Evolutionary conservation across 495 filamentous ascomycete genomes (phyloP).

Genomic region (Talaromyces nanjingensis): DNA sequence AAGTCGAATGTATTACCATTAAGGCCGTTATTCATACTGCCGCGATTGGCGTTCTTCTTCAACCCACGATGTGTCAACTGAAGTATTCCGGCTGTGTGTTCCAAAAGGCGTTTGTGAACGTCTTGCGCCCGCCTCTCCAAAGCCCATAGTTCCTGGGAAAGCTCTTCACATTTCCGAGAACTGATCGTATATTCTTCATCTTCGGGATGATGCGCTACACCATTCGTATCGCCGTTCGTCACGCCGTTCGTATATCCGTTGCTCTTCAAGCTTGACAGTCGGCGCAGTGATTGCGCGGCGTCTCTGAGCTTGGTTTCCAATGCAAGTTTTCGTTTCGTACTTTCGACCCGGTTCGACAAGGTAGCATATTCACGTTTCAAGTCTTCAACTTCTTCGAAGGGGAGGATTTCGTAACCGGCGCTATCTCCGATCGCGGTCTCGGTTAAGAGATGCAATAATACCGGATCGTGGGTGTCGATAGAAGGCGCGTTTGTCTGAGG

Average conservation of each 20-base stretch:
- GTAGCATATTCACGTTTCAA: conserved; percentile 77
- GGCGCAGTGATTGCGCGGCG: conserved; percentile 77
- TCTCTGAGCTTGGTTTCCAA: conserved; percentile 91
- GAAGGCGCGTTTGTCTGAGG: conserved; percentile 30
- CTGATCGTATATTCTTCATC: conserved; percentile 70
- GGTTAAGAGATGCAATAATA: conserved; percentile 77
- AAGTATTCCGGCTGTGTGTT: conserved; percentile 86
- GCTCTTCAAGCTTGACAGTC: conserved; percentile 57
- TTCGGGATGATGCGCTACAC: conserved; percentile 38
- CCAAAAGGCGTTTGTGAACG: conserved; percentile 64
- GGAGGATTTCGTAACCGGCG: conserved; percentile 72
- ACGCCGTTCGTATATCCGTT: conserved; percentile 37
- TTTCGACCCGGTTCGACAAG: conserved; percentile 67
- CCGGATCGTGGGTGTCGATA: conserved; percentile 47
- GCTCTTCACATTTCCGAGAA: conserved; percentile 75
- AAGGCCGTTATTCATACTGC: conserved; percentile 10
- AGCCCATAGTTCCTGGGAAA: conserved; percentile 70
- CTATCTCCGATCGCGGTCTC: conserved; percentile 90
- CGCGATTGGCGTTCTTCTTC: conserved; percentile 35
- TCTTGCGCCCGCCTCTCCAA: conserved; percentile 67
- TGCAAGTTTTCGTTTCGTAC: conserved; percentile 71
- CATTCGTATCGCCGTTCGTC: conserved; percentile 16
- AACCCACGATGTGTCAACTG: conserved; percentile 74
- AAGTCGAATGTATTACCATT: conserved; percentile 52
- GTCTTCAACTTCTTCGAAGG: conserved; percentile 81